phyloP scores from a whole-genome alignment of 257 asterid species.

The Perilla frutescens region DNA sequence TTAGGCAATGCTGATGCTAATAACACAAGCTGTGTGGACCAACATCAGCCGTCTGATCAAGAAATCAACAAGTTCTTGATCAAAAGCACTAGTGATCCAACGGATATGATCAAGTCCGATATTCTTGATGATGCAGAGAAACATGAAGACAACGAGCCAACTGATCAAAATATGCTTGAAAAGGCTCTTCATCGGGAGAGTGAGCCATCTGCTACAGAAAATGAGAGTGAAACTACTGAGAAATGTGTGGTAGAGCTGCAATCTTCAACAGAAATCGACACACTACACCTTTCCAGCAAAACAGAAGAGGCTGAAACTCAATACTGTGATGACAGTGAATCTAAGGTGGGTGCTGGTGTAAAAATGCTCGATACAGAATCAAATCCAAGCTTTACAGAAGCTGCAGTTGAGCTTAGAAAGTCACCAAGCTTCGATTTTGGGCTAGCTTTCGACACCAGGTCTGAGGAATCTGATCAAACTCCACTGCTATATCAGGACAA shows the following conservation, averaged over 20 bases:
- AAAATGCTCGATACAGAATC: slow-evolving; percentile 35
- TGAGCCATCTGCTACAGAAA: slow-evolving; percentile 15
- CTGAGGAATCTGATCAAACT: slow-evolving; percentile 71
- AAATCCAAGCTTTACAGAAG: slow-evolving; percentile 26
- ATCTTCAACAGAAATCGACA: slow-evolving; percentile 14
- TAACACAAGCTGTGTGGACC: slow-evolving; percentile 20
- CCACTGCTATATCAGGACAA: slow-evolving; percentile 63
- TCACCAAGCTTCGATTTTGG: slow-evolving; percentile 79
- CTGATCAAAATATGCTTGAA: slow-evolving; percentile 19
- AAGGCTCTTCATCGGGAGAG: slow-evolving; percentile 26
- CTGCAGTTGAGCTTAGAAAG: slow-evolving; percentile 46
- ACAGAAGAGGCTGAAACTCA: slow-evolving; percentile 22
- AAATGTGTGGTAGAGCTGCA: neutral
- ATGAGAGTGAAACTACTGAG: neutral
- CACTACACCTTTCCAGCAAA: slow-evolving; percentile 22
- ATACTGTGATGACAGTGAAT: neutral
- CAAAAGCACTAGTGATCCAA: slow-evolving; percentile 11
- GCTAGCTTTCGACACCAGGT: slow-evolving; percentile 42
- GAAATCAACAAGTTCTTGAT: slow-evolving; percentile 15
- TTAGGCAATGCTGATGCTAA: slow-evolving; percentile 25
- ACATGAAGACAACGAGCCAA: slow-evolving; percentile 20
- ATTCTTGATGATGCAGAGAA: slow-evolving; percentile 5
- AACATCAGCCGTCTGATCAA: slow-evolving; percentile 28
- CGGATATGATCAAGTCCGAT: slow-evolving; percentile 17
- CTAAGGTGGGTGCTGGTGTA: slow-evolving; percentile 10